Conservation (phyloP, 305 asterid species). For the Fraxinus sp. region DNA sequence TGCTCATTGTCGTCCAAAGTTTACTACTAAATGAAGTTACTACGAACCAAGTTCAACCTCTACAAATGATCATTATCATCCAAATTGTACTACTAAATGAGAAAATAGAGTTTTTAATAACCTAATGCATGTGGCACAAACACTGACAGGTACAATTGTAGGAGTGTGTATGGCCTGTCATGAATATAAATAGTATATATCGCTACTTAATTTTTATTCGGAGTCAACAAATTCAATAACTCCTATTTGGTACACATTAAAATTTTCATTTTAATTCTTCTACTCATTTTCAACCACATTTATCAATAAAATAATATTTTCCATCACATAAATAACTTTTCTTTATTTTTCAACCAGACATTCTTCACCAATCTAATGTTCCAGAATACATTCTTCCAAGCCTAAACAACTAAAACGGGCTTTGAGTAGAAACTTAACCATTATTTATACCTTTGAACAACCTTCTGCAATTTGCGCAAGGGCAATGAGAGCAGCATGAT, state of each 20-base stretch:
- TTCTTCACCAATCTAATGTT: too few species aligned
- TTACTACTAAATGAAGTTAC: neutral
- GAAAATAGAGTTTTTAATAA: neutral
- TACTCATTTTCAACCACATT: too few species aligned
- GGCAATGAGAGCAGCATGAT: slow-evolving; percentile 84
- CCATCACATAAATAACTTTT: too few species aligned
- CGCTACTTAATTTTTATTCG: neutral
- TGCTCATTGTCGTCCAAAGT: neutral
- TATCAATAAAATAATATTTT: too few species aligned
- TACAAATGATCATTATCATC: neutral
- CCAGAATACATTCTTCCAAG: too few species aligned
- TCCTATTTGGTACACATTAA: too few species aligned
- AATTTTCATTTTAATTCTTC: too few species aligned
- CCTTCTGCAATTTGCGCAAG: slow-evolving; percentile 96
- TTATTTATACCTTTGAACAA: slow-evolving; percentile 64
- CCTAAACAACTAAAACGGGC: neutral
- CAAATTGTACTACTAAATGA: neutral
- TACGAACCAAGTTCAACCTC: neutral
- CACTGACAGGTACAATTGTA: neutral
- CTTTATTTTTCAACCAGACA: too few species aligned
- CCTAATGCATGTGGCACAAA: neutral
- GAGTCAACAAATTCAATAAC: neutral
- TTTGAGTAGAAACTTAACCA: neutral
- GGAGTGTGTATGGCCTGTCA: neutral
- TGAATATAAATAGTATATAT: slow-evolving; percentile 8